A percentile compares a stretch with the other conserved stretches of the same genome.
Conservation (phyloP, 139 green algal species). For the Volvox africanus region DNA sequence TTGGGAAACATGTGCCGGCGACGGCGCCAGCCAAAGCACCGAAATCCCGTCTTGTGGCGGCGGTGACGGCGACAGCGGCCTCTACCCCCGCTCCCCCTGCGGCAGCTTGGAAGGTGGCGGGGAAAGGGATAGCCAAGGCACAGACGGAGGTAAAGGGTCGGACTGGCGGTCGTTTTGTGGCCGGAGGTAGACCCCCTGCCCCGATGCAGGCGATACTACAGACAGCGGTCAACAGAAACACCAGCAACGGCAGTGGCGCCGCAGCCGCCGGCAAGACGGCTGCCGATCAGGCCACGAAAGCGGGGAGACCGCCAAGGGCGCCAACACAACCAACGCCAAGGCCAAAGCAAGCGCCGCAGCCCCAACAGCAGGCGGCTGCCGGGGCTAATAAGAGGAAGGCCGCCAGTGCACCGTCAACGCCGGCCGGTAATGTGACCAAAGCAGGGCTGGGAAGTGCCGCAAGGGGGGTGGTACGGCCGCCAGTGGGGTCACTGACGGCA, state of each 20-base stretch:
- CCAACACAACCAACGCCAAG: neutral
- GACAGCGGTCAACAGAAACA: neutral
- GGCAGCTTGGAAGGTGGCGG: neutral
- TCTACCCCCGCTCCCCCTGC: neutral
- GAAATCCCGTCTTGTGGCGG: neutral
- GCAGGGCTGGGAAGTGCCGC: neutral
- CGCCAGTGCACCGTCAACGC: slow-evolving; percentile 13
- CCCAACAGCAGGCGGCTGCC: neutral
- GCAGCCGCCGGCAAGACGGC: neutral
- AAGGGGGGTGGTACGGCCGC: neutral
- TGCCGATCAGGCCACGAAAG: too few species aligned
- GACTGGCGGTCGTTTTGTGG: neutral
- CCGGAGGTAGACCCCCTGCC: too few species aligned
- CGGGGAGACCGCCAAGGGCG: neutral
- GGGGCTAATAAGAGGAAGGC: neutral
- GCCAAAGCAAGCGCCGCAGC: neutral
- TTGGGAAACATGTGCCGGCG: neutral
- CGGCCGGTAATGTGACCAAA: neutral
- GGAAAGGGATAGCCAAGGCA: neutral
- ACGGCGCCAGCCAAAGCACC: slow-evolving; percentile 17
- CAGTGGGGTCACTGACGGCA: slow-evolving; percentile 23
- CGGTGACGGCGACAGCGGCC: neutral
- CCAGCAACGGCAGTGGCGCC: neutral
- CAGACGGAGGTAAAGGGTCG: neutral
- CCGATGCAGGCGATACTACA: too few species aligned